phyloP scores from a whole-genome alignment of 75 land plant species.

The Pinus albicaulis region DNA sequence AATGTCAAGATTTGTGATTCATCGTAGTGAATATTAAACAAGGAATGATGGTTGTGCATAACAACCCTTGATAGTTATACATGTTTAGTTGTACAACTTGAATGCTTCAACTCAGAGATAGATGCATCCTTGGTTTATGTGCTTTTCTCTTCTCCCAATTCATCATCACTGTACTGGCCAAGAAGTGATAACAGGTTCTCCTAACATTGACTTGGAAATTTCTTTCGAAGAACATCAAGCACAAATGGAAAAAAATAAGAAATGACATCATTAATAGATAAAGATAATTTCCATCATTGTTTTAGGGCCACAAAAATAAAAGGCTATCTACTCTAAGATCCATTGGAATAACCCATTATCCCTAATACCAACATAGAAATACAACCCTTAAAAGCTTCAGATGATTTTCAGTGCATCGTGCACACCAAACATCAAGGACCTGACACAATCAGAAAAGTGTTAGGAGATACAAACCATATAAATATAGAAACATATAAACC shows the following conservation, averaged over 20 bases:
- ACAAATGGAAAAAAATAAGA: too few species aligned
- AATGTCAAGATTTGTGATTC: too few species aligned
- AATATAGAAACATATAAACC: slow-evolving; percentile 92
- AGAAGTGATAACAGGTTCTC: slow-evolving; percentile 76
- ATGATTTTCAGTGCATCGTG: slow-evolving; percentile 11
- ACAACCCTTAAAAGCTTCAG: slow-evolving; percentile 17
- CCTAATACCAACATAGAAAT: background rate
- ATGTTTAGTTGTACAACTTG: slow-evolving; percentile 38
- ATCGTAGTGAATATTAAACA: background rate
- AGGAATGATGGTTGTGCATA: background rate
- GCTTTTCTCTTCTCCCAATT: slow-evolving; percentile 45
- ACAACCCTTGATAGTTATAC: slow-evolving; percentile 15
- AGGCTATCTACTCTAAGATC: slow-evolving; percentile 9
- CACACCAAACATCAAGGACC: slow-evolving; percentile 25
- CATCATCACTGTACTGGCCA: slow-evolving; percentile 93
- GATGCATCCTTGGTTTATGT: slow-evolving; percentile 1
- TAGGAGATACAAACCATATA: slow-evolving; percentile 42
- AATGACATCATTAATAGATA: background rate
- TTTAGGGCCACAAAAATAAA: background rate
- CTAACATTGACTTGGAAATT: slow-evolving; percentile 42
- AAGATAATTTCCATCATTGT: background rate
- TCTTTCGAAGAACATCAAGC: background rate
- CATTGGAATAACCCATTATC: background rate
- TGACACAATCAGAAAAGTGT: slow-evolving; percentile 26
- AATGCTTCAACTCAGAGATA: background rate